Conservation (phyloP, 2,329 filamentous ascomycete genomes). For the Cyphellophora europaea region DNA sequence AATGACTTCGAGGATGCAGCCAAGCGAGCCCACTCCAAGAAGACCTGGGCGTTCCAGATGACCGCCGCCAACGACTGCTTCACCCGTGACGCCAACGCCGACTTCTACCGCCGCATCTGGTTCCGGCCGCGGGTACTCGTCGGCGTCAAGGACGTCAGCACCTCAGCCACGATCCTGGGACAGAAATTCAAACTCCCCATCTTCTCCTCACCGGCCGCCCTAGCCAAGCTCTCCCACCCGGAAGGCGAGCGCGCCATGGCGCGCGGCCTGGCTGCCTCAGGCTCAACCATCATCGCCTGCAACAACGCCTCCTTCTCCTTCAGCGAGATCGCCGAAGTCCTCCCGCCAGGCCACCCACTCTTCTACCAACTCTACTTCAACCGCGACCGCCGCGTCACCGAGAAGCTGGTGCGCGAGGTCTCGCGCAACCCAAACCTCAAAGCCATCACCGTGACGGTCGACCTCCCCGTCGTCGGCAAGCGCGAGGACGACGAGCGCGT, state of each 20-base stretch:
- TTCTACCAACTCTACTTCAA: conserved; percentile 54
- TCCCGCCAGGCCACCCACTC: conserved; percentile 12
- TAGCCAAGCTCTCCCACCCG: conserved; percentile 34
- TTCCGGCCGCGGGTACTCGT: conserved; percentile 37
- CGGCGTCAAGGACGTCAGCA: conserved; percentile 31
- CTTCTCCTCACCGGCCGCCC: conserved; percentile 16
- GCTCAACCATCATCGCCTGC: conserved; percentile 12
- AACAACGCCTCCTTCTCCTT: conserved; percentile 53
- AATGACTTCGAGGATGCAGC: conserved; percentile 16
- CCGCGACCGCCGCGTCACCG: conserved; percentile 43
- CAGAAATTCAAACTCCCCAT: conserved; percentile 12
- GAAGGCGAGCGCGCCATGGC: conserved; percentile 35
- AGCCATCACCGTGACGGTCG: conserved; percentile 45
- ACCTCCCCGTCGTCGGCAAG: conserved; percentile 45
- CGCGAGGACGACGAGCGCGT: conserved; percentile 49
- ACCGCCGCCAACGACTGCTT: conserved; percentile 14
- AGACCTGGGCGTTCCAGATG: conserved; percentile 21
- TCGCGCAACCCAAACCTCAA: conserved; percentile 28
- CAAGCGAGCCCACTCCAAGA: conserved; percentile 7
- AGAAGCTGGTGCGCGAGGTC: conserved; percentile 39
- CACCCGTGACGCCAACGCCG: conserved; percentile 8
- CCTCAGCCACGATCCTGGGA: conserved; percentile 22
- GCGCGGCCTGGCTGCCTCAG: conserved; percentile 6
- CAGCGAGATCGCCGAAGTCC: conserved; percentile 38
- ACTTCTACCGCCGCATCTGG: conserved; percentile 32